Conservation (phyloP, 768 basidiomycete genomes). For the Amanita exitialis region DNA sequence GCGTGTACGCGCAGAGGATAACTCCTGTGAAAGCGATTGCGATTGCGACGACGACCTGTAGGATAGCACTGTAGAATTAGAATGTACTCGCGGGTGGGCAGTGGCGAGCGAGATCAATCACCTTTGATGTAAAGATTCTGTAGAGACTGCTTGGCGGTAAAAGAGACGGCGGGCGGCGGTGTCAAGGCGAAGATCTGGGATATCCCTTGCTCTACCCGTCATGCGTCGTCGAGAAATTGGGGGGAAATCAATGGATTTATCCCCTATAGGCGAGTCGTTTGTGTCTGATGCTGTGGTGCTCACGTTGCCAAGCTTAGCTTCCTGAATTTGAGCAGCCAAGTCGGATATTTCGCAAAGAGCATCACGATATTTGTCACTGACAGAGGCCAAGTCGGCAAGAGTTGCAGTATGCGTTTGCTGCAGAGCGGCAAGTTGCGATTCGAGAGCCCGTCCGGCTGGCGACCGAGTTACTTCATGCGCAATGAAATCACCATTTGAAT, state of each 20-base stretch:
- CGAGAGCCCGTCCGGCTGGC: slow-evolving; percentile 28
- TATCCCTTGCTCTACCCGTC: slow-evolving; percentile 40
- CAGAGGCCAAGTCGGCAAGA: slow-evolving; percentile 65
- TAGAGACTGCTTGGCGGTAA: slow-evolving; percentile 82
- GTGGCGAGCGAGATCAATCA: slow-evolving; percentile 18
- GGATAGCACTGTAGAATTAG: slow-evolving; percentile 10
- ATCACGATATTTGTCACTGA: slow-evolving; percentile 79
- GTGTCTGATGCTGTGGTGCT: slow-evolving; percentile 20
- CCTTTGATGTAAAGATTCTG: slow-evolving; percentile 86
- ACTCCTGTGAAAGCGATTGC: slow-evolving; percentile 95
- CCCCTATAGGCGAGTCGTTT: slow-evolving; percentile 32
- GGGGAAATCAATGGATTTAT: slow-evolving; percentile 27
- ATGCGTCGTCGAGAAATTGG: slow-evolving; percentile 40
- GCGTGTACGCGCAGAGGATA: slow-evolving; percentile 81
- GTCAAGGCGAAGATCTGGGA: slow-evolving; percentile 37
- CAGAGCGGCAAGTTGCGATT: slow-evolving; percentile 61
- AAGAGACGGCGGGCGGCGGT: slow-evolving; percentile 58
- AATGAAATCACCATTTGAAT: slow-evolving; percentile 11
- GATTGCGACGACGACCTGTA: slow-evolving; percentile 85
- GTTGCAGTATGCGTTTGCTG: slow-evolving; percentile 78
- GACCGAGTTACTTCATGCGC: slow-evolving; percentile 18
- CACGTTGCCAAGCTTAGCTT: slow-evolving; percentile 60
- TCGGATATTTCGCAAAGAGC: slow-evolving; percentile 91
- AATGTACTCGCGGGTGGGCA: slow-evolving; percentile 8
- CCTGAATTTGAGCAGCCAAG: slow-evolving; percentile 83